phyloP scores from a whole-genome alignment of 2,329 filamentous ascomycete genomes.

The Xylariaceae sp. region DNA sequence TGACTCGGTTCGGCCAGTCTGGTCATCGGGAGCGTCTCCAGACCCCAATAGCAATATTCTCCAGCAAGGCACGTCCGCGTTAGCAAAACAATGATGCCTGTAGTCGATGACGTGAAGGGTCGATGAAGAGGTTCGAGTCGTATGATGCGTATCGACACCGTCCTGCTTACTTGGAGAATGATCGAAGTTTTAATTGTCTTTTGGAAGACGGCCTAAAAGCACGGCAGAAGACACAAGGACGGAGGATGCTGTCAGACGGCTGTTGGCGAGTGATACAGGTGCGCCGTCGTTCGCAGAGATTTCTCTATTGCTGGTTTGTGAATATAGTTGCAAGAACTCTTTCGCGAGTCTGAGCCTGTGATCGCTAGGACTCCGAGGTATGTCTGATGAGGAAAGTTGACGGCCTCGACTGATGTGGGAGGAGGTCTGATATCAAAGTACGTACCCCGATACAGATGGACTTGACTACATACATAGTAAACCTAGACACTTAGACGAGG shows the following conservation, averaged over 20 bases:
- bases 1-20: background rate
- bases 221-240: background rate
- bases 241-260: background rate
- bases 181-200: background rate
- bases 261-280: background rate
- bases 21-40: background rate
- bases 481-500: slow-evolving; percentile 6
- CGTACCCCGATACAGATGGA: slow-evolving; percentile 8
- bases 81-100: background rate
- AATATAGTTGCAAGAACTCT: background rate
- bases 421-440: slow-evolving; percentile 21
- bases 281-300: background rate
- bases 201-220: background rate
- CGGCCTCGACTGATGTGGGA: slow-evolving; percentile 8
- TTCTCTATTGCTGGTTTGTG: background rate
- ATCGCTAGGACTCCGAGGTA: slow-evolving; percentile 1
- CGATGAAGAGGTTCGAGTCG: background rate
- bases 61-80: background rate
- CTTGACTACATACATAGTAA: background rate
- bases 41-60: background rate
- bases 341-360: background rate
- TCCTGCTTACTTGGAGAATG: background rate
- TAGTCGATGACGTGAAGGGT: background rate
- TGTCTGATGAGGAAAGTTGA: slow-evolving; percentile 7
- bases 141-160: background rate